These are phyloP conservation scores for Termitomyces sp. DNA, from an alignment of 768 basidiomycete genomes.

Conservation along the genomic window DNA sequence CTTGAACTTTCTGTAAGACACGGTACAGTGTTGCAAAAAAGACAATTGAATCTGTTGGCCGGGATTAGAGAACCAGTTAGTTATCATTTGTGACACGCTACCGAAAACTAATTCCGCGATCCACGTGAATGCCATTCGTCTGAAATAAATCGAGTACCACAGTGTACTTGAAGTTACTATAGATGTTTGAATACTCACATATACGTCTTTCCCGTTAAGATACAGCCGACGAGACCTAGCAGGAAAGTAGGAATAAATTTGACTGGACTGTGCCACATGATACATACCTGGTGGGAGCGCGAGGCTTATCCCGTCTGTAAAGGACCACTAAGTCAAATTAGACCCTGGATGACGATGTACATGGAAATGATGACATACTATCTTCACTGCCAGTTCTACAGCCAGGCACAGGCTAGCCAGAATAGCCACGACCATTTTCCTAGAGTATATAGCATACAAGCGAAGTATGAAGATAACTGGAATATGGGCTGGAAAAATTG, in stretches of 20 bases:
- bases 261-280: background rate
- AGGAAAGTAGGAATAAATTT: background rate
- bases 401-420: constrained; percentile 17
- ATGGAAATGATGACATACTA: constrained; percentile 19
- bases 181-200: background rate
- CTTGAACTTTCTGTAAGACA: background rate
- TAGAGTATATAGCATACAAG: constrained; percentile 22
- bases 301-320: constrained; percentile 25
- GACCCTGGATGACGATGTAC: background rate
- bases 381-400: constrained; percentile 24
- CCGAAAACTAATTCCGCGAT: constrained; percentile 31
- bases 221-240: constrained; percentile 29
- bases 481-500: background rate
- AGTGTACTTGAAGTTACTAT: background rate
- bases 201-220: constrained; percentile 15
- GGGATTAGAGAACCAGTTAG: background rate
- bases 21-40: background rate
- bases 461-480: constrained; percentile 6
- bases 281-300: background rate
- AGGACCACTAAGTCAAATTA: constrained; percentile 14
- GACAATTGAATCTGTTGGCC: constrained; percentile 21
- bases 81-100: background rate
- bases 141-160: constrained; percentile 1
- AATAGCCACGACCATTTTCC: constrained; percentile 14
- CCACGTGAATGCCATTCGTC: constrained; percentile 30